Base-by-base conservation (phyloP, 441 rosid genomes). In the Raphanus hybrid region DNA sequence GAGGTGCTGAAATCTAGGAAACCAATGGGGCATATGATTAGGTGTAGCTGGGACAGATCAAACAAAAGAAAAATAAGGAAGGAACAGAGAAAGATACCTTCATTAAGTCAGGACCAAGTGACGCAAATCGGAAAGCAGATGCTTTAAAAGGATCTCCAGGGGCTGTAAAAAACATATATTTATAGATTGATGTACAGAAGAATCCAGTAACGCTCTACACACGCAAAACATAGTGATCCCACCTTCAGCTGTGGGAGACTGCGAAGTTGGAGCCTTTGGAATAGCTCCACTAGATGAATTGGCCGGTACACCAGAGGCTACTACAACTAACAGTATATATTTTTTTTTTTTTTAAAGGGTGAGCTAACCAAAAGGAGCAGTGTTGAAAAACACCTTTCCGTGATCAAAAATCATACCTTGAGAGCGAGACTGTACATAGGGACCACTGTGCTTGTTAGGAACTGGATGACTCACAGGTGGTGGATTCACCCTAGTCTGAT, bases 211-310 rank as follows among this genome's bases (percentile, higher is more conserved):
- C 32, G 32, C 32, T 29, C 32, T 29, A 29, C 32, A 29, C 32
- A 29, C 32, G 5, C 32, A 29, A 27, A 27, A 27, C 32, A 27
- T 10, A 64, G 62, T 1, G 5, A 65, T 39, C 78, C 66, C 69
- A 92, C 98, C 88, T 83, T 92, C 92, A 16, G 81, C 65, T 15
- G 92, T 84, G 8, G 97, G 35, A 75, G 93, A 71, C 78, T 85
- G 97, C 86, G 97, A 86, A 85, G 92, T 81, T 66, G 94, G 94
- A 85, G 88, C 88, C 82, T 94, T 94, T 0, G 97, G 97, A 86
- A 94, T 85, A 83, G 82, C 79, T 75, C 83, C 88, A 72, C 27
- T 41, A 81, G 77, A 67, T 39, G 83, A 86, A 82, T 78, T 88
- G 60, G 85, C 59, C 68, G 69, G 29, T 70, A 80, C 73, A 15